Evolutionary conservation across 1,284 basidiomycete species (phyloP), one percentile per base, ranked within the genome.

Genomic region (Fomes fomentarius): DNA sequence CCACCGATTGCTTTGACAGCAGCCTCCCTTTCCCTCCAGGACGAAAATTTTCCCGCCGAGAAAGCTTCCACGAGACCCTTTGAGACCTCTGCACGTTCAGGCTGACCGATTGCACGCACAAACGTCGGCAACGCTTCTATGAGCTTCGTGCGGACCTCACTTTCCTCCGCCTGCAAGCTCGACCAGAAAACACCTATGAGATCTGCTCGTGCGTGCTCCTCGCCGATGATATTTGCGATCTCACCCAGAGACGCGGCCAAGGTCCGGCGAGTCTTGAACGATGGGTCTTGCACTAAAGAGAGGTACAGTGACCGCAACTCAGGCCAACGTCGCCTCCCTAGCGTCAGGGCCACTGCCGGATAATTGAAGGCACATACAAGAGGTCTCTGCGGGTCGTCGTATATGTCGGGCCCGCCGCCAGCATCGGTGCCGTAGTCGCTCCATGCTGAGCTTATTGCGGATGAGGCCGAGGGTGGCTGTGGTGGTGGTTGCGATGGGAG

Each of bases 291-390:
- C 2, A 85, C 80, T 42, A 98, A 78, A 8, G 81, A 76, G 21
- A 80, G 68, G 72, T 97, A 95, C 38, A 85, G 74, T 6, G 79
- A 77, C 25, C 89, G 84, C 12, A 99, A 74, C 56, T 88, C 82
- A n/a, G 70, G 65, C 96, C 96, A 99, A 40, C 91, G 82, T 2
- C 73, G 70, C 5, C 76, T 73, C 5, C 96, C 96, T 15, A 98
- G 77, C 0, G 95, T 94, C 8, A 96, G 78, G 11, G 87, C 85
- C 1, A 98, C 93, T 11, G 96, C 96, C 17, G 96, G 96, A 65
- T 93, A 89, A 71, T 98, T 98, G 78, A 96, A 98, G 8, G 94
- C 94, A 62, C 93, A 92, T 26, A 97, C 89, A 15, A 96, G 76
- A 10, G 93, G 86, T 38, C 94, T 85, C 51, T 92, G 86, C 1